Conservation (phyloP, 306 rosid species). For the Trifolium fragiferum region DNA sequence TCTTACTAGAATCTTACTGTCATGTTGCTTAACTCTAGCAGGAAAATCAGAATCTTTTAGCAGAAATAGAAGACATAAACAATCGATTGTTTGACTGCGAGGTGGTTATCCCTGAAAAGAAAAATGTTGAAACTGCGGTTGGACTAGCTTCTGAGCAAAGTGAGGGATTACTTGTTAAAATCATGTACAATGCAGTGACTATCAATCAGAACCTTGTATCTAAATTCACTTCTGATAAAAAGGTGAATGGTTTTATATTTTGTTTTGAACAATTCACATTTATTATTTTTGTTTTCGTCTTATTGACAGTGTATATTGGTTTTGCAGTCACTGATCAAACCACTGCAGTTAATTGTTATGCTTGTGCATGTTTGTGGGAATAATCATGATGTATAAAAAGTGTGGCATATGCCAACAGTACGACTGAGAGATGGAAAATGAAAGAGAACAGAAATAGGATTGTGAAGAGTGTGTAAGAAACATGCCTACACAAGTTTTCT, state of each 20-base stretch:
- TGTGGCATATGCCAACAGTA: neutral
- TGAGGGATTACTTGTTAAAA: conserved; percentile 43
- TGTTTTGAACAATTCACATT: conserved; percentile 1
- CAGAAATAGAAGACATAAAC: conserved; percentile 53
- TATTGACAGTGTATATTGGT: conserved; percentile 7
- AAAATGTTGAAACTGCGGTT: conserved; percentile 20
- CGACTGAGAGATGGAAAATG: conserved; percentile 25
- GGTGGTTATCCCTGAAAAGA: conserved; percentile 43
- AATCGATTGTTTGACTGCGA: conserved; percentile 42
- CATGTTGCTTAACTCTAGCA: conserved; percentile 33
- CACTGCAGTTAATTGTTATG: conserved; percentile 43
- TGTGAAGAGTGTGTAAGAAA: conserved; percentile 35
- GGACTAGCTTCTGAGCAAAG: conserved; percentile 30
- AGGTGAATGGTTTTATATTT: conserved; percentile 37
- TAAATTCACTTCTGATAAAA: conserved; percentile 27
- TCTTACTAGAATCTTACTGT: neutral
- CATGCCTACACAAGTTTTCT: neutral
- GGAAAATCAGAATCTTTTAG: conserved; percentile 40
- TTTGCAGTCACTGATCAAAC: conserved; percentile 49
- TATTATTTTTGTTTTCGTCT: neutral
- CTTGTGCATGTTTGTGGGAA: no score
- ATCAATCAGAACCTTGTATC: conserved; percentile 15
- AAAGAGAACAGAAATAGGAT: neutral
- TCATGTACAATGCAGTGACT: conserved; percentile 39
- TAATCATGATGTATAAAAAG: no score